Evolutionary conservation across 768 basidiomycete genomes (phyloP), one percentile per base, ranked within the genome.

Genomic region (Porpolomopsis calyptriformis): DNA sequence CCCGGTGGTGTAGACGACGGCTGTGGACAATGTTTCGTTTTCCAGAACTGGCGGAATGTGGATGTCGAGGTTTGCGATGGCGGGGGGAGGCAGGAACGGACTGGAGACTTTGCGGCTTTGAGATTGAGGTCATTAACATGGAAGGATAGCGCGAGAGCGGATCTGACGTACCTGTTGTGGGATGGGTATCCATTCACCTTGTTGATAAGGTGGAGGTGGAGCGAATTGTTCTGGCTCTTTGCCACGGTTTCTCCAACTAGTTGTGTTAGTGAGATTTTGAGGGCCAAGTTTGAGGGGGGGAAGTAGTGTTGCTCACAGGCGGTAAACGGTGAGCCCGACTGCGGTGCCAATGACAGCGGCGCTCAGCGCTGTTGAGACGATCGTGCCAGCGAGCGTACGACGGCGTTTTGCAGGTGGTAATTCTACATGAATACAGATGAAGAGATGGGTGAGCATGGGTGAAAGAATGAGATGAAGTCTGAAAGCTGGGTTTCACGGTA

Each of bases 311-410:
- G 74, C 85, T 68, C 60, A 89, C 87, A 90, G 68, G 62, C 85
- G 77, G 66, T 88, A 91, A 34, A 88, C 85, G 37, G 86, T 87
- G 51, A 89, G 71, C 49, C 87, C 87, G 43, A 91, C 87, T 12
- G 88, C 88, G 18, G 85, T 82, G 48, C 87, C 85, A 49, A 91
- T 85, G 48, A 91, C 74, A 38, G 85, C 88, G 52, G 87, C 86
- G 64, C 76, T 85, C 64, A 90, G 68, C 46, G 88, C 87, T 25
- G 85, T 85, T 12, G 85, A 83, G 51, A 89, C 77, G 56, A 91
- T 81, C 48, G 84, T 82, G 51, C 85, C 85, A 52, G 85, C 82
- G 63, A 89, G 72, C 56, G 36, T 37, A 25, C 82, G 78, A 49
- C 85, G 83, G 58, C 81, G 80, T 70, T 89, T 90, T 54, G 77